Evolutionary conservation across 148 eudicot genomes (phyloP), one percentile per base, ranked within the genome.

Genomic region (Persicaria maculosa): DNA sequence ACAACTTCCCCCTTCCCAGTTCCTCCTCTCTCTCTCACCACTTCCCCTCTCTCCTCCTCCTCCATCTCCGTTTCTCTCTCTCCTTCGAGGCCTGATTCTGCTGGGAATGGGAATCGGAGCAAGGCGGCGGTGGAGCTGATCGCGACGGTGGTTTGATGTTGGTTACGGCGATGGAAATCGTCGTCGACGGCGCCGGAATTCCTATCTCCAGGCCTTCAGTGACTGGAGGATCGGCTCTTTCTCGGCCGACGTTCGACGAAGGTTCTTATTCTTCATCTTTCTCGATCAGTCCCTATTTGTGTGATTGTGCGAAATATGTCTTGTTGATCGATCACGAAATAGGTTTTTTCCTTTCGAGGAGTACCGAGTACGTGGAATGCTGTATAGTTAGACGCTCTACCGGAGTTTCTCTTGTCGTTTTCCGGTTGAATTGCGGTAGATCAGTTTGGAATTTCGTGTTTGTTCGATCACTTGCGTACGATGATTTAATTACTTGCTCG

Each of bases 211-310:
- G 81, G 77, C 58, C 84, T 22, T 36, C 79, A 4, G 72, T 83
- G 36, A 76, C 74, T 46, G 68, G 81, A 53, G 87, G 80, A 72
- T 81, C 87, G 53, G 79, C 87, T 44, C 72, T 83, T 77, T 72
- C 79, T 61, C 74, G 71, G 6, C 78, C 84, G 40, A 31, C 40
- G 44, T 68, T 86, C 58, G 83, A 84, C 77, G 85, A 83, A 88
- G 91, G 91, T 87, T 77, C 11, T 31, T 1, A 57, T 72, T 31
- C 11, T n/a, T 31, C 36, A 8, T 44, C 36, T 67, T 62, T 74
- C 54, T 75, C 58, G 40, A 31, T 16, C 7, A n/a, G 7, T 50
- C 50, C 57, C 44, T 46, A 4, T 36, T 6, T 62, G 44, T 0
- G 40, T 31, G 40, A 31, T 31, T 31, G 40, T 31, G 40, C 40